Base-by-base conservation (phyloP, 164 flowering plant genomes). In the Platanus orientalis region DNA sequence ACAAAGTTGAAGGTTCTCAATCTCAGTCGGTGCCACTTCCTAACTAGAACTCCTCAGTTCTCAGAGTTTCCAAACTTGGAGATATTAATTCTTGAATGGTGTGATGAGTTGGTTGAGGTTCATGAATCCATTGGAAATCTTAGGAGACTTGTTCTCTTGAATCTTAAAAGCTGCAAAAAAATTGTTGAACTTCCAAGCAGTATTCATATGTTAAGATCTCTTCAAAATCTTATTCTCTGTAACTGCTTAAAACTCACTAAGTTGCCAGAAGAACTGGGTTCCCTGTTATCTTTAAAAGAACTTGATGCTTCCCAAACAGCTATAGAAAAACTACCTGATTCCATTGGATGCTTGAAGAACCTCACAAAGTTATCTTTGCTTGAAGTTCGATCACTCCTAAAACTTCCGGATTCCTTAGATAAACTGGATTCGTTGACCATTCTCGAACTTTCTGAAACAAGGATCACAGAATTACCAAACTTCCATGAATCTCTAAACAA, bases 31-130 rank as follows among this genome's bases (percentile, higher is more conserved):
- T 62, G 54, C 21, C 17, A n/a, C 7, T 5, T 6, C 34, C 57
- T 62, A 6, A 28, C 12, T 21, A 51, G 12, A 51, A 62, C 57
- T 28, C 66, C 66, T 20, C 16, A 62, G n/a, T 62, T 62, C 26
- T 28, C 25, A 6, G 24, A 14, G 6, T 26, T 54, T 12, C 42
- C 62, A 11, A 32, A 23, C 1, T 27, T 65, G 34, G 68, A 55
- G 61, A 47, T 2, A 30, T 20, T 57, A 40, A 19, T 56, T 23
- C 54, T 47, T 13, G 36, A 65, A 45, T 34, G 20, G 2, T 47
- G 44, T 45, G 29, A 11, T 16, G 20, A 16, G 17, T 47, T 57
- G 62, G 45, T 13, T 45, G 39, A 45, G 47, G 23, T 65, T 57
- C 34, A 48, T 21, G 57, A 62, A 16, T 65, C 69, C 28, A 29